Percentiles rank a stretch among this genome's conserved stretches.
Conservation (phyloP, 139 green algal genomes). For the Haematococcus lacustris region DNA sequence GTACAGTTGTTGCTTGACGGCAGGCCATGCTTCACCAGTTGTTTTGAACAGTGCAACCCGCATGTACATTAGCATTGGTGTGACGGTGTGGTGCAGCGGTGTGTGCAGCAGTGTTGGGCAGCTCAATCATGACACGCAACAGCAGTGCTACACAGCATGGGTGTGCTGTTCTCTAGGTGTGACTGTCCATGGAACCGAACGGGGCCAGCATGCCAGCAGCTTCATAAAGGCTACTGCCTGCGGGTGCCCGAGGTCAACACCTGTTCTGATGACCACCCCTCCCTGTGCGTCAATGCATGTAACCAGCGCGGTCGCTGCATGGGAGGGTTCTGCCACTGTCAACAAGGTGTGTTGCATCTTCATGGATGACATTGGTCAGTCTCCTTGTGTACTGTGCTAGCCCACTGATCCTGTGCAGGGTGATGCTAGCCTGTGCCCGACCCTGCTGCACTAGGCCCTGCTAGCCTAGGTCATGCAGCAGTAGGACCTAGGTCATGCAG, state of each 20-base stretch:
- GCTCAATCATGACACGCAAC: no score
- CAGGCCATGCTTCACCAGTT: no score
- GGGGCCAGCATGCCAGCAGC: constrained; percentile 3
- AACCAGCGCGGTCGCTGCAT: constrained; percentile 12
- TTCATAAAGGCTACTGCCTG: constrained; percentile 15
- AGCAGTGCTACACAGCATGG: no score
- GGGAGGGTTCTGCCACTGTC: constrained; percentile 28
- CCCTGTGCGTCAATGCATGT: constrained; percentile 23
- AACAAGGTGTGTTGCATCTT: background rate
- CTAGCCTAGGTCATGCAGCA: no score
- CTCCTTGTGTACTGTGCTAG: no score
- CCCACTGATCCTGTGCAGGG: no score
- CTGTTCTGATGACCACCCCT: constrained; percentile 19
- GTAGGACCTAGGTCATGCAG: no score
- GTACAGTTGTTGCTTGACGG: no score
- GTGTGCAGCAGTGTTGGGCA: background rate
- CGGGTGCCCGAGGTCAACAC: constrained; percentile 20
- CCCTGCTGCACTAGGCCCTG: no score
- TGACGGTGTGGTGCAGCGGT: background rate
- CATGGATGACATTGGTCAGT: no score
- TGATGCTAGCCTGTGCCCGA: no score
- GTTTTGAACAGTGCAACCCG: no score
- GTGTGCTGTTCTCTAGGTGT: constrained; percentile 21
- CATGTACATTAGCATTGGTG: background rate
- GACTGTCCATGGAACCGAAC: constrained; percentile 33